Evolutionary conservation across 2,329 filamentous ascomycete species (phyloP), one percentile per base, ranked within the genome.

Genomic region (Neoarthrinium moseri): DNA sequence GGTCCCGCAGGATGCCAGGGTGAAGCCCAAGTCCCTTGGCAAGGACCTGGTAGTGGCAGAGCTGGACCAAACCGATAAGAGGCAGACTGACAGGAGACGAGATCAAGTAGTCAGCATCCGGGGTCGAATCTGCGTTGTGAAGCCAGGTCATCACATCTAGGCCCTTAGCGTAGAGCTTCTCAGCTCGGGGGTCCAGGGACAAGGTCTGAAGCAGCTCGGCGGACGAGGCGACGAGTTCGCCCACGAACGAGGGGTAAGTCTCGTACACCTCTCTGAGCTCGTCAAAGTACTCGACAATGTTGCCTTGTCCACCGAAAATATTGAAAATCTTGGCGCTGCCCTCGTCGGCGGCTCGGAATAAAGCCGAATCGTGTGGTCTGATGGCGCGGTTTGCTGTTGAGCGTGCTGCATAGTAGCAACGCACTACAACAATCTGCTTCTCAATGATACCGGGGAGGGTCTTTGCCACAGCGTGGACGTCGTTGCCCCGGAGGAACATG

Each of bases 251-350:
- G 11, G 89, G 86, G 71, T 99, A 99, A 49, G 91, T 96, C 59
- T 78, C 84, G 74, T 92, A 92, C 48, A 97, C 81, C 66, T 95
- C 87, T 46, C 94, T 85, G 51, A 99, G 81, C 74, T 99, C 94
- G 57, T 99, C 92, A 61, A 99, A 99, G 72, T 99, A 99, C 72
- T 99, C 95, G 70, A 99, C 92, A 53, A 99, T 97, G 69, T 99
- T 99, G 58, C 94, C 94, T 68, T 99, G 94, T 6, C 94, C 94
- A 49, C 94, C 94, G 56, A 97, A 96, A 51, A 99, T 91, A 54
- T 86, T 91, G 74, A 96, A 99, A 49, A 99, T 81, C 58, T 83
- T 86, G 45, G 91, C 91, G 46, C 85, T 84, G 51, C 83, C 86
- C 52, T 96, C 91, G 37, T 87, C 84, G 8, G 90, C 90, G 41